Base-by-base conservation (phyloP, 1,284 basidiomycete species). In the Sporisorium sorghi region DNA sequence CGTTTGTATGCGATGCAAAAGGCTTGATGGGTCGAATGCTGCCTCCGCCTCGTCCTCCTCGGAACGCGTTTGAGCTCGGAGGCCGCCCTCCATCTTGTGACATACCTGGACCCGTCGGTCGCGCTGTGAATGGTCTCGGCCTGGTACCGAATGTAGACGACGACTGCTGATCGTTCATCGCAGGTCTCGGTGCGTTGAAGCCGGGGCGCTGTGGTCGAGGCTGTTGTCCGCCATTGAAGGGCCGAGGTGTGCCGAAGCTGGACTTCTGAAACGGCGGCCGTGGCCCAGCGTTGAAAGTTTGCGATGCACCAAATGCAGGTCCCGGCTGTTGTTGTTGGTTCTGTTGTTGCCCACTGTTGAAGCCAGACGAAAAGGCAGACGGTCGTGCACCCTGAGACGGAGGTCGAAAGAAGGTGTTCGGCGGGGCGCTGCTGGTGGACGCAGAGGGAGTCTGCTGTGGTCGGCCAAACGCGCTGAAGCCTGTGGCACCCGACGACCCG, bases 321-420 rank as follows among this genome's bases (percentile, higher is more conserved):
- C 43, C 49, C 33, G 49, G 56, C n/a, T 28, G 24, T 17, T 44
- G 43, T 21, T 46, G 51, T n/a, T 47, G 50, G 6, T 49, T 23
- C 33, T 58, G 70, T 5, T 55, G 58, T 21, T 72, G 65, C 14
- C 23, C 26, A 35, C 44, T 44, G 37, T 51, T 47, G 33, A 46
- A 43, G 23, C 28, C 23, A 14, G 56, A 49, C 0, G 39, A 44
- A 28, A 65, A 71, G 14, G 64, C 52, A 5, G 70, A 56, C 2
- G 65, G 15, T 19, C 39, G 30, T 15, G 40, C 21, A 17, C 35
- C 37, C 21, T 56, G 47, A 21, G 60, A 17, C 14, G 56, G 52
- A n/a, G 67, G 57, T 15, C 57, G 57, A 60, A 47, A 55, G 49
- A 69, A 71, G 7, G 63, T 66, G 37, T 65, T 66, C 12, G 69